Percentiles rank a stretch among this genome's conserved stretches.
Conservation (phyloP, 768 basidiomycete genomes). For the Dentipellis sp. region DNA sequence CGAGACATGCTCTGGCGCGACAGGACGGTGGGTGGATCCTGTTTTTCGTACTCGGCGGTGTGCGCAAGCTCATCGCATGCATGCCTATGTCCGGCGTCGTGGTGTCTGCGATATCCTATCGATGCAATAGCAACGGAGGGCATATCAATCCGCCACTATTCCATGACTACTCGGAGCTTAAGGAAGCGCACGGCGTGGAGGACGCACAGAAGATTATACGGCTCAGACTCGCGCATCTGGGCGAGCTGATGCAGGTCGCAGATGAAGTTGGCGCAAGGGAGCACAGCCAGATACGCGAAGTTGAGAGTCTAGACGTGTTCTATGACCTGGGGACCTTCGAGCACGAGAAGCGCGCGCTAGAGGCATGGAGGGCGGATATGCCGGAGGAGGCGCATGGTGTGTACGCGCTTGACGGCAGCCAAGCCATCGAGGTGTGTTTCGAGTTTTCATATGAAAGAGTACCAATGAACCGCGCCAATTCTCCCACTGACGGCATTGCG, state of each 20-base stretch:
- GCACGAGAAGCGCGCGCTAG: constrained; percentile 34
- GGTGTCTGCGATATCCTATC: neutral
- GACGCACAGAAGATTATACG: constrained; percentile 45
- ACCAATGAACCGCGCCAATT: neutral
- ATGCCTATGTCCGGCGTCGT: neutral
- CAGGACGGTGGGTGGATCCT: constrained; percentile 42
- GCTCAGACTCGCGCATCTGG: constrained; percentile 53
- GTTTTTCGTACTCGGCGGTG: neutral
- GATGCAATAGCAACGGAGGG: constrained; percentile 53
- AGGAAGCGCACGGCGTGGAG: constrained; percentile 33
- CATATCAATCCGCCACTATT: constrained; percentile 56
- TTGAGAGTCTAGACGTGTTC: constrained; percentile 52
- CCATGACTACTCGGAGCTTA: constrained; percentile 44
- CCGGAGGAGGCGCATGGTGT: constrained; percentile 33
- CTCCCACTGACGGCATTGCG: neutral
- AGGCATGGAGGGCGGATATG: constrained; percentile 38
- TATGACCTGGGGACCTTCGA: constrained; percentile 32
- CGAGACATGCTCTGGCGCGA: constrained; percentile 67
- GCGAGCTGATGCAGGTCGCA: constrained; percentile 38
- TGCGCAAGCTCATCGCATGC: neutral
- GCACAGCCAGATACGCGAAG: constrained; percentile 46
- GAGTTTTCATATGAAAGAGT: neutral
- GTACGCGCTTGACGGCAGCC: constrained; percentile 21
- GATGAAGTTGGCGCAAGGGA: constrained; percentile 43
- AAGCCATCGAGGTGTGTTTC: constrained; percentile 26